phyloP scores from a whole-genome alignment of 2,329 filamentous ascomycete genomes.

The Drechslerella stenobrocha region DNA sequence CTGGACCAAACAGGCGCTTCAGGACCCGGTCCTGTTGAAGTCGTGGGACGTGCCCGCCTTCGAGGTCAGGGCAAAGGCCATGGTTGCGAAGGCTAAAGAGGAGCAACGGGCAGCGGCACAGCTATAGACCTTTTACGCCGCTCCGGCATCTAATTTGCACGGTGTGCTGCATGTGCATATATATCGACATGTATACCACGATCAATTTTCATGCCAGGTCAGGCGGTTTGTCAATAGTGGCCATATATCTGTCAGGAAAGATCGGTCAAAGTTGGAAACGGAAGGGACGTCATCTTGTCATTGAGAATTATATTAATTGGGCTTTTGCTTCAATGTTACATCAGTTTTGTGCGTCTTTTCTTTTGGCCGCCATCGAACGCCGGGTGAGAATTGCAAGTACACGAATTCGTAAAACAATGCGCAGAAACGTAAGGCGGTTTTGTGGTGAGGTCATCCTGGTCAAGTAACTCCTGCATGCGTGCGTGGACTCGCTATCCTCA shows the following conservation, averaged over 20 bases:
- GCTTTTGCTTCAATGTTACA: background rate
- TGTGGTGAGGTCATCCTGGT: background rate
- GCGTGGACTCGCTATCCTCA: background rate
- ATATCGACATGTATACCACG: too few species aligned
- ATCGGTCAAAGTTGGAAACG: too few species aligned
- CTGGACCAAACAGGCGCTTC: constrained; percentile 66
- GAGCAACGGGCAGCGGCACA: constrained; percentile 13
- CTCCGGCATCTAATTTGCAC: too few species aligned
- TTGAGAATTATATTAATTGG: background rate
- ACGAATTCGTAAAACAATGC: background rate
- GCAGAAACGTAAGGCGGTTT: background rate
- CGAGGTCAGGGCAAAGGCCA: constrained; percentile 57
- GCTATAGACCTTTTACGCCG: constrained; percentile 1
- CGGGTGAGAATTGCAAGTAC: background rate
- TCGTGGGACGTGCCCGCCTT: constrained; percentile 64
- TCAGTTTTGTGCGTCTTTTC: background rate
- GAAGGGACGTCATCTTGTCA: too few species aligned
- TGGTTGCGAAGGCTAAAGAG: constrained; percentile 54
- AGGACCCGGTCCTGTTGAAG: constrained; percentile 68
- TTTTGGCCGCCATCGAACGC: constrained; percentile 6
- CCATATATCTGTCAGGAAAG: too few species aligned
- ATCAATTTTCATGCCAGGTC: too few species aligned
- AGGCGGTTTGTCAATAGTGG: too few species aligned
- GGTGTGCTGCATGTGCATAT: too few species aligned
- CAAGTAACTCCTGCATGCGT: background rate